Conservation (phyloP, 73 alveolate species). For the Paramecium octaurelia region DNA sequence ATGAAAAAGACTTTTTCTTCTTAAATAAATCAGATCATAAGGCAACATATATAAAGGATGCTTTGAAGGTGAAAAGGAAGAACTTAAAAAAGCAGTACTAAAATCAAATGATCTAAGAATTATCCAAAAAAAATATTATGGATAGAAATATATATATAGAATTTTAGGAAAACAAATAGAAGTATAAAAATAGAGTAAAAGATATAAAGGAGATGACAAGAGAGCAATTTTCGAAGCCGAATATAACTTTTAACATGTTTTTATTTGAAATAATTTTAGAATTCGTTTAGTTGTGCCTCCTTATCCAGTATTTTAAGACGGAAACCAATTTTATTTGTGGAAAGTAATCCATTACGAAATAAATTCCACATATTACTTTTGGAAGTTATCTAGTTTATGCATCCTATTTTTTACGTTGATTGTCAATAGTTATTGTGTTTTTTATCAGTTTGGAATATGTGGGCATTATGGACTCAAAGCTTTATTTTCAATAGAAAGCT, state of each 20-base stretch:
- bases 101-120: background rate
- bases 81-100: background rate
- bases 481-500: background rate
- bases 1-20: background rate
- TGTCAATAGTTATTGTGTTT: background rate
- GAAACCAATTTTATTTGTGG: background rate
- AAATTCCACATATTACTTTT: background rate
- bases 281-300: background rate
- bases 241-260: background rate
- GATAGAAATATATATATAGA: background rate
- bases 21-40: background rate
- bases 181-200: background rate
- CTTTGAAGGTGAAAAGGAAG: background rate
- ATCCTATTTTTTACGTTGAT: background rate
- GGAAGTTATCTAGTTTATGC: conserved; percentile 36
- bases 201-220: background rate
- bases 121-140: background rate
- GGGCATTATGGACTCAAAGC: background rate
- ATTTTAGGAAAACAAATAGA: background rate
- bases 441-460: background rate
- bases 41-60: background rate
- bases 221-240: background rate
- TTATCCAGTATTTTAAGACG: background rate
- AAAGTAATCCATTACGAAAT: background rate
- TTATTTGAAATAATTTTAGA: background rate